Percentiles rank a stretch among this genome's conserved stretches.
These are phyloP conservation scores for Paragyromitra xinjiangensis DNA, from an alignment of 495 filamentous ascomycete genomes.

Conservation along the genomic window DNA sequence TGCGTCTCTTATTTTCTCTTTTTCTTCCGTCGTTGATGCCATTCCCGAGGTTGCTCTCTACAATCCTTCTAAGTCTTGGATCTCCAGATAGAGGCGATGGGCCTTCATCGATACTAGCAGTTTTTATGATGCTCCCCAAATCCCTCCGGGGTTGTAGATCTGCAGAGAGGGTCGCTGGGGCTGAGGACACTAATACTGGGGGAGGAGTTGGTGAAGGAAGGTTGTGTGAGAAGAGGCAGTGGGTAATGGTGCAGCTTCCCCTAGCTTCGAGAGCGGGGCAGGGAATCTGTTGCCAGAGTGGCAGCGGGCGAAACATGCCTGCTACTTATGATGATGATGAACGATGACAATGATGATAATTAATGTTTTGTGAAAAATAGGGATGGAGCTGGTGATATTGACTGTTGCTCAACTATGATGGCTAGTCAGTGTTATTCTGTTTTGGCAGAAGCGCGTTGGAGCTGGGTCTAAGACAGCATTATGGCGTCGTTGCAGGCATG, in stretches of 20 bases:
- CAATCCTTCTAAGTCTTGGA: constrained; percentile 46
- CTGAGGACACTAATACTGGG: constrained; percentile 11
- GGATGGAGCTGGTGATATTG: neutral
- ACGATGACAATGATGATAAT: neutral
- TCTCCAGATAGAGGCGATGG: constrained; percentile 14
- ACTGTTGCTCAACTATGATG: neutral
- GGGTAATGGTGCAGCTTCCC: constrained; percentile 63
- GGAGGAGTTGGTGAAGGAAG: constrained; percentile 20
- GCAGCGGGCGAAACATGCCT: constrained; percentile 49
- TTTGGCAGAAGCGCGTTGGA: constrained; percentile 1
- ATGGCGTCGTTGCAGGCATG: neutral
- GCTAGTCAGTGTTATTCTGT: constrained; percentile 1
- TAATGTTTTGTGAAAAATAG: constrained; percentile 4
- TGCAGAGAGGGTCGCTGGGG: constrained; percentile 3
- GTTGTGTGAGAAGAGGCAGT: constrained; percentile 70
- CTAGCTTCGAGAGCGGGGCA: constrained; percentile 45
- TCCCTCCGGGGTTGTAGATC: neutral
- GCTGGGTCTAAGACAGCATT: neutral
- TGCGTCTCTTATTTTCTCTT: constrained; percentile 43
- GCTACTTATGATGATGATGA: neutral
- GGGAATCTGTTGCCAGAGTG: constrained; percentile 44
- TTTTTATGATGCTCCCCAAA: neutral
- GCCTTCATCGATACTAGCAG: neutral
- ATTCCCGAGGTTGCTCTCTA: constrained; percentile 18
- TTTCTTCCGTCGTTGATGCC: neutral